Evolutionary conservation across 768 basidiomycete genomes (phyloP).

Genomic region (Serendipita sp.): DNA sequence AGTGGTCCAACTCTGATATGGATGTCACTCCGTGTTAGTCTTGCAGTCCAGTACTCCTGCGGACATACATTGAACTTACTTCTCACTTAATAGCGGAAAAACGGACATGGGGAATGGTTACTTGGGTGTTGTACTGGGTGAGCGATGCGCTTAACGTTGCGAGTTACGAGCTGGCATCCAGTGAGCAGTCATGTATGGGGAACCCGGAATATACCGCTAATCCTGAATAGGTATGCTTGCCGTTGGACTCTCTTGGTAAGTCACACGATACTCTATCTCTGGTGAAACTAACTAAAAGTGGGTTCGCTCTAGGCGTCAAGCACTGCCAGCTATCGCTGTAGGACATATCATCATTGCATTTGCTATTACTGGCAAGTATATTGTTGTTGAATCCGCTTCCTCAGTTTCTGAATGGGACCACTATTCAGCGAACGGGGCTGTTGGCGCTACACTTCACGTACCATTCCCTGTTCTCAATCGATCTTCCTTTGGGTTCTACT

Average conservation of each 20-base stretch:
- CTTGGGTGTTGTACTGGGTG: conserved; percentile 46
- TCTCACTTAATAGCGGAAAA: conserved; percentile 48
- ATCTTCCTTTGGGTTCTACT: conserved; percentile 80
- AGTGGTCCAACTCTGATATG: conserved; percentile 55
- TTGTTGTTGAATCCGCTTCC: too few relatives aligned
- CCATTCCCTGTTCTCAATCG: conserved; percentile 67
- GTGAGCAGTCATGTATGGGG: background rate
- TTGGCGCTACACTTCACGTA: conserved; percentile 61
- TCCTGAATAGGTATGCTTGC: conserved; percentile 45
- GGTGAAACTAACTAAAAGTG: background rate
- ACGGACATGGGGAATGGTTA: conserved; percentile 53
- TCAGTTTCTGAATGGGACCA: too few relatives aligned
- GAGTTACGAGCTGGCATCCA: conserved; percentile 45
- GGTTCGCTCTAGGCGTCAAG: conserved; percentile 35
- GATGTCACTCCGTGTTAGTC: background rate
- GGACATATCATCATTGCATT: conserved; percentile 57
- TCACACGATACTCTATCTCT: background rate
- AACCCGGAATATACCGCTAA: background rate
- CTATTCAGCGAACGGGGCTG: conserved; percentile 44
- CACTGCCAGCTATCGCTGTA: conserved; percentile 50
- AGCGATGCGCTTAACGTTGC: conserved; percentile 18
- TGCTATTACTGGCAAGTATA: conserved; percentile 34
- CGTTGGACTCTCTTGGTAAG: conserved; percentile 52
- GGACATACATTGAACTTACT: conserved; percentile 21
- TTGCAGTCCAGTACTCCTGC: background rate